Conservation (phyloP, 176 grass and related monocot species). For the Eleusine indica region DNA sequence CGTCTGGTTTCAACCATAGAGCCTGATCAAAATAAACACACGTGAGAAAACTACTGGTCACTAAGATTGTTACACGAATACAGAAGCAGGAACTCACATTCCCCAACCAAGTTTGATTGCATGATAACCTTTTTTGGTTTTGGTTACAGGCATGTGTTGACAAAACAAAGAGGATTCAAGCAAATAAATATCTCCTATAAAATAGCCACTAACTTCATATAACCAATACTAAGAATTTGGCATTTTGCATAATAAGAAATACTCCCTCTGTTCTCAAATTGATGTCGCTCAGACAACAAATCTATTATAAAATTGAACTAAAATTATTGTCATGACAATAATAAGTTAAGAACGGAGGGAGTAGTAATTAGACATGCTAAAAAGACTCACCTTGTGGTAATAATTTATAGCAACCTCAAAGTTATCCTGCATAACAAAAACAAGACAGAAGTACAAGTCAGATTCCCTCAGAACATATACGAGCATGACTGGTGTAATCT, state of each 20-base stretch:
- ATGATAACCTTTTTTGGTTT: neutral
- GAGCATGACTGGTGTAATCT: neutral
- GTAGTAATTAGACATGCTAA: neutral
- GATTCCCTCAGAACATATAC: slow-evolving; percentile 2
- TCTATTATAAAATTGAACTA: too few relatives aligned
- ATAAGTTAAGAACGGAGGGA: too few relatives aligned
- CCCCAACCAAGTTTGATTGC: slow-evolving; percentile 13
- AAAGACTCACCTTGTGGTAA: slow-evolving; percentile 84
- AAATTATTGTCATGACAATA: too few relatives aligned
- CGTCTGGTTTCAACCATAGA: slow-evolving; percentile 90
- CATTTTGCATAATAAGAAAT: neutral
- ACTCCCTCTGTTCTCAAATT: too few relatives aligned
- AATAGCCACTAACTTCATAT: neutral
- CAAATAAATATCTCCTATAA: slow-evolving; percentile 24
- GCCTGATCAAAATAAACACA: slow-evolving; percentile 55
- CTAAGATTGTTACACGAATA: slow-evolving; percentile 24
- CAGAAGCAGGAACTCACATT: slow-evolving; percentile 3
- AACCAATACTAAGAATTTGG: neutral
- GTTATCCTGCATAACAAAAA: slow-evolving; percentile 70
- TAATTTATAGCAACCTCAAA: slow-evolving; percentile 85
- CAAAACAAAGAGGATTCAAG: slow-evolving; percentile 11
- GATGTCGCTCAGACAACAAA: too few relatives aligned
- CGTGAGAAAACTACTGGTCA: neutral
- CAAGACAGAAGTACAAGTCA: slow-evolving; percentile 18
- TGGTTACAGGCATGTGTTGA: slow-evolving; percentile 11